phyloP scores from a whole-genome alignment of 805 yeast genomes.

The Cyberlindnera bimundalis region DNA sequence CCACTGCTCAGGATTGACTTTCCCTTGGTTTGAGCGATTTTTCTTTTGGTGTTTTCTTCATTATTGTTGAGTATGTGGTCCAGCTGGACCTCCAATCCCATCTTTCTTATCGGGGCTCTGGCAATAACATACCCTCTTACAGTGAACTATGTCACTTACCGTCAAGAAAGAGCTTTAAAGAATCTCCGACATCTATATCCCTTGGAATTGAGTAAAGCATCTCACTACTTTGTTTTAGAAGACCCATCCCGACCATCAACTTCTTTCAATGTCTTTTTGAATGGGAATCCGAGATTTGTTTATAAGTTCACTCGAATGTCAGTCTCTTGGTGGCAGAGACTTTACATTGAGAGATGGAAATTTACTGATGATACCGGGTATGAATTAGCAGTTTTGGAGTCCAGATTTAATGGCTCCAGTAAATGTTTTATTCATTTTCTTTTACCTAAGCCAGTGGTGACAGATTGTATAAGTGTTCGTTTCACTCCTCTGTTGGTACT shows the following conservation, averaged over 20 bases:
- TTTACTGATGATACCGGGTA: constrained; percentile 5
- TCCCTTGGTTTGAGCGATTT: no score
- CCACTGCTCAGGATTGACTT: no score
- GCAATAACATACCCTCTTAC: not conserved
- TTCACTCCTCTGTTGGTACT: no score
- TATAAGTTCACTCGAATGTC: not conserved
- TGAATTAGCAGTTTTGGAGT: constrained; percentile 5
- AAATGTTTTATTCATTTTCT: constrained; percentile 3
- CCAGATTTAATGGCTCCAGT: not conserved
- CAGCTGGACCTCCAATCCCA: no score
- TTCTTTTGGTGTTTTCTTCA: not conserved
- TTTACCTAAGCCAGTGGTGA: not conserved
- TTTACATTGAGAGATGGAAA: constrained; percentile 5
- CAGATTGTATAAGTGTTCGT: not conserved
- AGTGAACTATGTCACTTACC: not conserved
- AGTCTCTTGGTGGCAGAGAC: not conserved
- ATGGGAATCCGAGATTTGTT: not conserved
- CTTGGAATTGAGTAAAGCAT: not conserved
- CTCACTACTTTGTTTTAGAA: not conserved
- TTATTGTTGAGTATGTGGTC: no score
- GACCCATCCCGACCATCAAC: not conserved
- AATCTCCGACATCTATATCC: constrained; percentile 1
- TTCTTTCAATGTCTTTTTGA: not conserved
- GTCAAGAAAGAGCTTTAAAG: not conserved
- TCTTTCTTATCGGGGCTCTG: not conserved